A percentile compares a stretch with the other conserved stretches of the same genome.
phyloP scores from a whole-genome alignment of 768 basidiomycete genomes.

The Hydnomerulius pinastri region DNA sequence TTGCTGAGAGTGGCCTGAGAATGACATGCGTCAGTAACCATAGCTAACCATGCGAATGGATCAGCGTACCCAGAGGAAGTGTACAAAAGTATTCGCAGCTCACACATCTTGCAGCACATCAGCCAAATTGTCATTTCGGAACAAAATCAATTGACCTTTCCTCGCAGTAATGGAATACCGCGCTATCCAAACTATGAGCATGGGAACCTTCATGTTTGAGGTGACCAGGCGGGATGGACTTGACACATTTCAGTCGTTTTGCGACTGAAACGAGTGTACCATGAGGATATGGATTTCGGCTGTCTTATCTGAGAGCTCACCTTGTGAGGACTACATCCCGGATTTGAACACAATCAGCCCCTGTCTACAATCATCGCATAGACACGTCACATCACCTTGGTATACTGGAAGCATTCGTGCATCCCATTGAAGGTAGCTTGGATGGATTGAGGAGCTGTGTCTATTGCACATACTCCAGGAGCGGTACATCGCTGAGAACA shows the following conservation, averaged over 20 bases:
- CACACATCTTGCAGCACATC: conserved; percentile 40
- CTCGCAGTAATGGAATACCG: conserved; percentile 56
- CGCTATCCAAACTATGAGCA: conserved; percentile 43
- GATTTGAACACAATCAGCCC: neutral
- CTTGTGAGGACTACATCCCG: conserved; percentile 54
- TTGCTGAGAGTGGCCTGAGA: conserved; percentile 54
- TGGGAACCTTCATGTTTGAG: conserved; percentile 49
- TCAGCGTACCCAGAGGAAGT: conserved; percentile 51
- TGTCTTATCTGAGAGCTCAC: conserved; percentile 26
- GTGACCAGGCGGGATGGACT: conserved; percentile 44
- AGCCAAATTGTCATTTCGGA: neutral
- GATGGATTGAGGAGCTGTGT: conserved; percentile 55
- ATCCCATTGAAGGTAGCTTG: conserved; percentile 61
- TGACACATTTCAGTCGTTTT: conserved; percentile 52
- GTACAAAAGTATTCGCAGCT: conserved; percentile 62
- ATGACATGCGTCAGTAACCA: neutral
- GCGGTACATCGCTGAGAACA: conserved; percentile 47
- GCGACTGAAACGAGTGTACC: conserved; percentile 34
- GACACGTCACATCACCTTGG: conserved; percentile 44
- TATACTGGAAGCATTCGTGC: conserved; percentile 63
- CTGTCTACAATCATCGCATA: neutral
- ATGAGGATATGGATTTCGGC: neutral
- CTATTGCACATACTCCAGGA: conserved; percentile 57
- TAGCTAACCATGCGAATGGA: too few species aligned
- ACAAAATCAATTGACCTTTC: conserved; percentile 33